phyloP scores from a whole-genome alignment of 2,329 filamentous ascomycete genomes.

The Aspergillaceae sp. region DNA sequence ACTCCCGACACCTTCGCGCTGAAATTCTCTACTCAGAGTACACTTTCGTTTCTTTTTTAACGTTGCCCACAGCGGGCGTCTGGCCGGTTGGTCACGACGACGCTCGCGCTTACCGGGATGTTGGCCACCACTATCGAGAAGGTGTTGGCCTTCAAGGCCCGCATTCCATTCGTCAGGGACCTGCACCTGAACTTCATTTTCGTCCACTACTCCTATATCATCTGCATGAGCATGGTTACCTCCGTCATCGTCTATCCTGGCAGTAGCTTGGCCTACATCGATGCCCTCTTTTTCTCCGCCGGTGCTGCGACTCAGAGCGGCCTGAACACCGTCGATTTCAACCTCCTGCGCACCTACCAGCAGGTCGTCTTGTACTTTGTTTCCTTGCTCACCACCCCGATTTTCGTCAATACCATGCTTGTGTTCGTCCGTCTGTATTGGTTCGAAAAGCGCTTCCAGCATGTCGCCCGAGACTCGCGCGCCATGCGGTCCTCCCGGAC shows the following conservation, averaged over 20 bases:
- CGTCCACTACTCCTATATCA: conserved; percentile 62
- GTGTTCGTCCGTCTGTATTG: conserved; percentile 92
- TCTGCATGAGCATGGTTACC: conserved; percentile 61
- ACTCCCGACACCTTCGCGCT: no score
- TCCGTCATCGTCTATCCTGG: conserved; percentile 68
- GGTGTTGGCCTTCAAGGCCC: conserved; percentile 19
- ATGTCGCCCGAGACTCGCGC: conserved; percentile 66
- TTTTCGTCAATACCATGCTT: conserved; percentile 74
- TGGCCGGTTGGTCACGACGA: neutral
- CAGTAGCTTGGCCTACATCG: conserved; percentile 64
- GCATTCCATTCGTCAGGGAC: conserved; percentile 29
- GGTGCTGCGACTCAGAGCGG: conserved; percentile 88
- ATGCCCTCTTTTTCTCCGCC: conserved; percentile 79
- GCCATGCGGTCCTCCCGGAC: conserved; percentile 56
- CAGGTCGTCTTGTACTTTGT: conserved; percentile 65
- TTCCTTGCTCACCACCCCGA: conserved; percentile 68
- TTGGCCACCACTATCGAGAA: conserved; percentile 18
- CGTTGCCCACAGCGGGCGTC: neutral
- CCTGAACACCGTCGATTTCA: conserved; percentile 67
- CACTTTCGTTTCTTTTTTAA: no score
- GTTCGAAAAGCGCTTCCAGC: conserved; percentile 94
- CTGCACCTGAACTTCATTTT: conserved; percentile 39
- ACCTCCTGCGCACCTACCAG: conserved; percentile 60
- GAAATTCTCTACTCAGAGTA: no score
- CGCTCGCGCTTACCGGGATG: conserved; percentile 14